Percentiles rank a stretch among this genome's conserved stretches.
phyloP scores from a whole-genome alignment of 805 yeast species.

The Suhomyces tanzawaensis region DNA sequence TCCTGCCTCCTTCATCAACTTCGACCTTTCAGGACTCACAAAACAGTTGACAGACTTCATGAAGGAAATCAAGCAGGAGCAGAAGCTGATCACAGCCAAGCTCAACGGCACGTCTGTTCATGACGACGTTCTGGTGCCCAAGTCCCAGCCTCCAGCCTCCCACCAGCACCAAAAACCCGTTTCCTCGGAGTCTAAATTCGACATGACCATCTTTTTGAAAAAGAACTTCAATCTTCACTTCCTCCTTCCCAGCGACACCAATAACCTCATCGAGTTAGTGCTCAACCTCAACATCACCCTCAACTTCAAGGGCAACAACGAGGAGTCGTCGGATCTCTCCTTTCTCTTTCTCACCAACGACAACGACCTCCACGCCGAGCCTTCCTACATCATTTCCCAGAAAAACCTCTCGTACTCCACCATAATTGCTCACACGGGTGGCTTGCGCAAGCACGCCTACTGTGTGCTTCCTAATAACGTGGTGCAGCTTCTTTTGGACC shows the following conservation, averaged over 20 bases:
- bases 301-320: conserved; percentile 22
- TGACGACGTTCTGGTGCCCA: neutral
- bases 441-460: conserved; percentile 38
- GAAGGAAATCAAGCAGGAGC: conserved; percentile 10
- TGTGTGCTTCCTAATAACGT: conserved; percentile 36
- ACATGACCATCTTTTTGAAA: conserved; percentile 29
- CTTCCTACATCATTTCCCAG: conserved; percentile 32
- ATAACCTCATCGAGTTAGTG: conserved; percentile 30
- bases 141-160: neutral
- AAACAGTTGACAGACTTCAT: conserved; percentile 53
- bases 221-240: conserved; percentile 36
- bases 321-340: conserved; percentile 14
- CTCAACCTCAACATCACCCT: conserved; percentile 36
- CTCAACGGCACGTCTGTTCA: neutral
- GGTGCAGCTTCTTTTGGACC: conserved; percentile 20
- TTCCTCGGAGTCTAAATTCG: conserved; percentile 24
- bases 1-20: conserved; percentile 55
- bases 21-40: conserved; percentile 61
- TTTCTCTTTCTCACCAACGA: conserved; percentile 23
- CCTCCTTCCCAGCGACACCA: conserved; percentile 34
- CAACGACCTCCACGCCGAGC: conserved; percentile 17
- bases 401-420: conserved; percentile 25
- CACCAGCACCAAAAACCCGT: conserved; percentile 1
- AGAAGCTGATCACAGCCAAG: conserved; percentile 5
- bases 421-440: conserved; percentile 38